Conservation (phyloP, 164 flowering plant species). For the Liriodendron chinense region DNA sequence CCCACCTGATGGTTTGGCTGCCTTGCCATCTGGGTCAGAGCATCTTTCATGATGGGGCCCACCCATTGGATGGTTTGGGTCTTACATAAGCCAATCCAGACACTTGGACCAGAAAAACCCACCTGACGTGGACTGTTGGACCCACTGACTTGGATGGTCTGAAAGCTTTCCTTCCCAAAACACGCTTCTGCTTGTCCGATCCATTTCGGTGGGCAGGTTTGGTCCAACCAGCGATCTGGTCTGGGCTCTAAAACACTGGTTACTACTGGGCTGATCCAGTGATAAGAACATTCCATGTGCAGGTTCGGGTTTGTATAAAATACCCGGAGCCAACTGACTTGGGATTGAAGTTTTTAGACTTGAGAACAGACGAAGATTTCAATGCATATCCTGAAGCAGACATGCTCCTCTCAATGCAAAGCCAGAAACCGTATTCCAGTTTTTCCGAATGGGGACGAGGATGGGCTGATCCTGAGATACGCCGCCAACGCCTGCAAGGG, state of each 20-base stretch:
- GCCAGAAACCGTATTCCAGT: conserved; percentile 34
- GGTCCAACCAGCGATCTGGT: not conserved
- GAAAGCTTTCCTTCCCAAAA: not conserved
- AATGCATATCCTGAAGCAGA: conserved; percentile 73
- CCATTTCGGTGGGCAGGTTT: not conserved
- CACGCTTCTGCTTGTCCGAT: not conserved
- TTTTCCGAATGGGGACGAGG: conserved; percentile 88
- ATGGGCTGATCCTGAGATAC: conserved; percentile 96
- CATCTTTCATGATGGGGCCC: too few species aligned
- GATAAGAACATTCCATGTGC: conserved; percentile 14
- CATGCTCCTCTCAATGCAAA: conserved; percentile 55
- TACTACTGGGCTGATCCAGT: not conserved
- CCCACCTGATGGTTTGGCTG: too few species aligned
- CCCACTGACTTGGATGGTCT: not conserved
- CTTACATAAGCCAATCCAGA: too few species aligned
- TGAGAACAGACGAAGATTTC: conserved; percentile 32
- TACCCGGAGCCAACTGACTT: conserved; percentile 57
- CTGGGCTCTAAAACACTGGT: not conserved
- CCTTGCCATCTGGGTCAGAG: too few species aligned
- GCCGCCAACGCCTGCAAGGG: conserved; percentile 56
- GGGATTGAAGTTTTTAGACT: conserved; percentile 52
- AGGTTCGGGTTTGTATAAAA: conserved; percentile 59
- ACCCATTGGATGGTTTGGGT: too few species aligned
- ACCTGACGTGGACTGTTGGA: too few species aligned
- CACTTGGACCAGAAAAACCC: too few species aligned